A percentile compares a stretch with the other conserved stretches of the same genome.
Conservation (phyloP, 2,329 filamentous ascomycete genomes). For the Xylaria sp. region DNA sequence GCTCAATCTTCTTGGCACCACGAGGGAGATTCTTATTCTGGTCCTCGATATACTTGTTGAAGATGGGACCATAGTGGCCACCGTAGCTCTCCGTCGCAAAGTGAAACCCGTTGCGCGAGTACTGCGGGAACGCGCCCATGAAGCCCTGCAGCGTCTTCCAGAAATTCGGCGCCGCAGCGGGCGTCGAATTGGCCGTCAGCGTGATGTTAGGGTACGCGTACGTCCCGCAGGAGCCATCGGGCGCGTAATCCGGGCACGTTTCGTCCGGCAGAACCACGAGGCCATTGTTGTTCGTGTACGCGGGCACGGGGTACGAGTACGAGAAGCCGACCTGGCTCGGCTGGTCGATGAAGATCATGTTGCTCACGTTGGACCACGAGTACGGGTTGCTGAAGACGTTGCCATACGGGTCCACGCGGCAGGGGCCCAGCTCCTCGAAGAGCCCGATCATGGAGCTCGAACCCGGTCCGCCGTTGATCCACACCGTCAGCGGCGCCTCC, state of each 20-base stretch:
- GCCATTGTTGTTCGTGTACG: slow-evolving; percentile 43
- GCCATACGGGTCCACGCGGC: slow-evolving; percentile 56
- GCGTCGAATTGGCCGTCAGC: slow-evolving; percentile 64
- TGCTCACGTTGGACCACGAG: slow-evolving; percentile 69
- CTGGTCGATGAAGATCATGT: slow-evolving; percentile 71
- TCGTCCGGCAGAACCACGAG: slow-evolving; percentile 58
- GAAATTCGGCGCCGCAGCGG: slow-evolving; percentile 66
- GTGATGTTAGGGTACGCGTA: slow-evolving; percentile 62
- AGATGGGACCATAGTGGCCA: slow-evolving; percentile 68
- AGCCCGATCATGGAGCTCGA: slow-evolving; percentile 65
- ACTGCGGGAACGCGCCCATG: slow-evolving; percentile 69
- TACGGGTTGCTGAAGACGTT: slow-evolving; percentile 65
- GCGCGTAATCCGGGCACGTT: slow-evolving; percentile 62
- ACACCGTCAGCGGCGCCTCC: slow-evolving; percentile 61
- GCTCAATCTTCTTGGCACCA: slow-evolving; percentile 59
- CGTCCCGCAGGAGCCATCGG: slow-evolving; percentile 62
- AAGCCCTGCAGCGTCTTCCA: slow-evolving; percentile 72
- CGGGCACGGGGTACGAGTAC: slow-evolving; percentile 55
- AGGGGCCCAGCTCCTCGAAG: slow-evolving; percentile 59
- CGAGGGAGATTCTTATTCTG: slow-evolving; percentile 57
- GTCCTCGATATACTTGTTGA: slow-evolving; percentile 61
- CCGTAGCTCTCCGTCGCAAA: slow-evolving; percentile 69
- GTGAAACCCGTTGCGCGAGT: slow-evolving; percentile 61
- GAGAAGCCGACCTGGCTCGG: slow-evolving; percentile 69
- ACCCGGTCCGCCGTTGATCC: slow-evolving; percentile 66